These are phyloP conservation scores for Typha latifolia DNA, from an alignment of 176 grass and related monocot genomes.

Conservation along the genomic window DNA sequence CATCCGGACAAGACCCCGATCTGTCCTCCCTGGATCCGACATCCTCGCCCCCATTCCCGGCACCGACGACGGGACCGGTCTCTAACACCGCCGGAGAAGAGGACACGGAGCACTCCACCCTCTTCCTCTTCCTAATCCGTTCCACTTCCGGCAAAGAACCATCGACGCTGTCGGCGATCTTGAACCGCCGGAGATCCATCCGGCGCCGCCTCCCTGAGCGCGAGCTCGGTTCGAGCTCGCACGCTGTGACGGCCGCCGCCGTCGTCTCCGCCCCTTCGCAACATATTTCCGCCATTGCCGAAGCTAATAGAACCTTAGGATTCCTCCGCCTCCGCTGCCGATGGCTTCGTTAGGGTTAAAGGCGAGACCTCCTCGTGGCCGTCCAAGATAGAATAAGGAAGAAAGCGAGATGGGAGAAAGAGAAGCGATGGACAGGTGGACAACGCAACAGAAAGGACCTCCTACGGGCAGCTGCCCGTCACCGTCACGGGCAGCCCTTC, in stretches of 20 bases:
- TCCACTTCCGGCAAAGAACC: not conserved
- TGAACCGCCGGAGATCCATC: slow-evolving; percentile 17
- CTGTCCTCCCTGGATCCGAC: not conserved
- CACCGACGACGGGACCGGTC: slow-evolving; percentile 1
- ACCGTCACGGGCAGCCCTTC: slow-evolving; percentile 38
- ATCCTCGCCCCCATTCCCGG: slow-evolving; percentile 18
- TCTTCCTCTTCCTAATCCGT: not conserved
- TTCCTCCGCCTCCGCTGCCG: slow-evolving; percentile 10
- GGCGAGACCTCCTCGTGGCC: not conserved
- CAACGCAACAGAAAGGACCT: slow-evolving; percentile 7
- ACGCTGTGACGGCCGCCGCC: slow-evolving; percentile 20
- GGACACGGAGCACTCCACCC: slow-evolving; percentile 28
- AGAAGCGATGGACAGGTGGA: not conserved
- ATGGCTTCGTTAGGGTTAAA: slow-evolving; percentile 5
- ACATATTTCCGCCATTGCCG: slow-evolving; percentile 59
- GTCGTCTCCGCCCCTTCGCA: slow-evolving; percentile 48
- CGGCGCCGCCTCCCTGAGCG: slow-evolving; percentile 11
- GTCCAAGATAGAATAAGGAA: slow-evolving; percentile 18
- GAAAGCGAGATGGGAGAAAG: not conserved
- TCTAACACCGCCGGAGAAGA: slow-evolving; percentile 19
- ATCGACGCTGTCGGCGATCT: not conserved
- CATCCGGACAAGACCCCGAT: slow-evolving; percentile 5
- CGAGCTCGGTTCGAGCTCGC: slow-evolving; percentile 18
- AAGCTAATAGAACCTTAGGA: not conserved
- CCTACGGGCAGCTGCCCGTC: slow-evolving; percentile 35